Conservation (phyloP, 768 basidiomycete genomes). For the Lentinula raphanica region DNA sequence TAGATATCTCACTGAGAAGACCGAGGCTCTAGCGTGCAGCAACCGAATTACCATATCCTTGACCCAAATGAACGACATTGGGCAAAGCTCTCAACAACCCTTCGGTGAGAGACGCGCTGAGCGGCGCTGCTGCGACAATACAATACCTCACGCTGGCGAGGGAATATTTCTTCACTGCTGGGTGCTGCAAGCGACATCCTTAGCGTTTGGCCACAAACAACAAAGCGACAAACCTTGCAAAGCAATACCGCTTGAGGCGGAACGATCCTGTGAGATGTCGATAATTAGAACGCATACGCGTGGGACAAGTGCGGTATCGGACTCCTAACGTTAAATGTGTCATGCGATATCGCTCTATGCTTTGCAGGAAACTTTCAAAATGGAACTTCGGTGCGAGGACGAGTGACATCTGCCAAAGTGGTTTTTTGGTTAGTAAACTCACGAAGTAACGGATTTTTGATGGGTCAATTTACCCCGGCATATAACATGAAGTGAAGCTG, state of each 20-base stretch:
- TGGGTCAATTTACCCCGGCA: constrained; percentile 5
- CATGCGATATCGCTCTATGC: constrained; percentile 35
- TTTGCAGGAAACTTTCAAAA: constrained; percentile 32
- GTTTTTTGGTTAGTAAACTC: background rate
- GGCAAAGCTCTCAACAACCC: constrained; percentile 26
- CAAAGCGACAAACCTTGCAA: constrained; percentile 18
- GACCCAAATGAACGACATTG: constrained; percentile 21
- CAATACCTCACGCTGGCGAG: constrained; percentile 23
- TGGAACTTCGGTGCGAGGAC: constrained; percentile 42
- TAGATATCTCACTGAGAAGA: background rate
- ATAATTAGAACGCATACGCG: background rate
- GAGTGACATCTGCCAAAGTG: constrained; percentile 21
- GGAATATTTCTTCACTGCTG: constrained; percentile 27
- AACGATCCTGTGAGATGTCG: constrained; percentile 18
- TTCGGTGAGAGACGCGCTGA: constrained; percentile 24
- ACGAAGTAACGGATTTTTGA: background rate
- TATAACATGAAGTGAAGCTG: constrained; percentile 13
- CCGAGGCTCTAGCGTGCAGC: background rate
- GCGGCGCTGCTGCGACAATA: constrained; percentile 29
- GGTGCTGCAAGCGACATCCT: constrained; percentile 20
- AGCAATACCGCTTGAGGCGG: constrained; percentile 31
- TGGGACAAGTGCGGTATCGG: background rate
- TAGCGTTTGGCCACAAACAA: background rate
- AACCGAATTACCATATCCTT: constrained; percentile 26
- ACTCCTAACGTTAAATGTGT: constrained; percentile 23